Evolutionary conservation across 2,329 filamentous ascomycete species (phyloP), one percentile per base, ranked within the genome.

Genomic region (Beauveria sp.): DNA sequence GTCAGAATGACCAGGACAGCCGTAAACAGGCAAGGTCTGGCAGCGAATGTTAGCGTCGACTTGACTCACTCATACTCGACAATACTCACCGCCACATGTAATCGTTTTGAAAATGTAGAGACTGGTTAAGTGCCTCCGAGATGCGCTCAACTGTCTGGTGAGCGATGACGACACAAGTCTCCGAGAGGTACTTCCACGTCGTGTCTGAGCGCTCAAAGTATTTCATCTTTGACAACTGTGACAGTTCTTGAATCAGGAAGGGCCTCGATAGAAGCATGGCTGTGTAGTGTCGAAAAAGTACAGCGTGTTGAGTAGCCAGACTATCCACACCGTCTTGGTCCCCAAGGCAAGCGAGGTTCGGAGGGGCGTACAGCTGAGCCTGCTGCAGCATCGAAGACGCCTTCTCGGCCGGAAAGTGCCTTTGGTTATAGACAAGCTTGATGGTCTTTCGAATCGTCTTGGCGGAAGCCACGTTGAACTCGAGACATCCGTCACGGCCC

Each of bases 1-100:
- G 81, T 82, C 50, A 84, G 70, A 3, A 85, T 74, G 38, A 85
- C 75, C 2, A 86, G 73, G 0, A 78, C 75, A 1, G 83, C 80
- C 5, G 82, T 75, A 64, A 85, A 85, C 45, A 86, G 74, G 60
- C 82, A 83, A 66, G 85, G 80, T 65, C 83, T 86, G 20, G n/a
- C 6, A 1, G 64, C 31, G 64, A 54, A 49, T 38, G 20, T 52
- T 43, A 38, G 52, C 12, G 22, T 16, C 34, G 2, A 1, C 20
- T n/a, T n/a, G 8, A 3, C n/a, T 34, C 38, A 14, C 20, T 10
- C 16, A 4, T 16, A 9, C 3, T 38, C 6, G 22, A 14, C 0
- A 31, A 5, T 38, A 58, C 60, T 14, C 48, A 62, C 60, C 53
- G 46, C 60, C 60, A 62, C 20, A 57, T 53, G 26, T 50, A 45